Percentiles rank a stretch among this genome's conserved stretches.
Conservation (phyloP, 116 monocot species). For the Posidonia oceanica region DNA sequence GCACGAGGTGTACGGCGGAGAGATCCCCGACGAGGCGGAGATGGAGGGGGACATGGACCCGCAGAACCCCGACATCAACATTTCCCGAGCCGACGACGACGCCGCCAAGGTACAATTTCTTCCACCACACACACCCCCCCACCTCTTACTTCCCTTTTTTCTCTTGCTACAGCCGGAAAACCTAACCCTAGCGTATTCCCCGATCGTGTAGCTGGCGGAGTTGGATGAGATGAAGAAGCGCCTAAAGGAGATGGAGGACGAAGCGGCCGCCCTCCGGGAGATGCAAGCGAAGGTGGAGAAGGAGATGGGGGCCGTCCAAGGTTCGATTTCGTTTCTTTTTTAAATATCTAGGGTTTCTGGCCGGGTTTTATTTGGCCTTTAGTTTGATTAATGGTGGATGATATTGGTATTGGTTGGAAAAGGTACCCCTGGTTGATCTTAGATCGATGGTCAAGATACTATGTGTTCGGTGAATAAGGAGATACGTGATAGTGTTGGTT, state of each 20-base stretch:
- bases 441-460: too few relatives aligned
- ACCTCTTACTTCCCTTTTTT: background rate
- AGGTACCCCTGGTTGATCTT: too few relatives aligned
- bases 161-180: background rate
- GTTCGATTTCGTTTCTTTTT: constrained; percentile 13
- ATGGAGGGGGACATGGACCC: constrained; percentile 36
- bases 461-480: too few relatives aligned
- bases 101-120: constrained; percentile 25
- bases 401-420: too few relatives aligned
- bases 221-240: constrained; percentile 90
- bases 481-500: too few relatives aligned
- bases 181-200: background rate
- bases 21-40: constrained; percentile 51
- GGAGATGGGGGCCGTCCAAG: constrained; percentile 77
- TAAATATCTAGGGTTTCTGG: background rate
- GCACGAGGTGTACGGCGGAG: constrained; percentile 65
- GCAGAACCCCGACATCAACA: constrained; percentile 36
- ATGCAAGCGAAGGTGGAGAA: constrained; percentile 93
- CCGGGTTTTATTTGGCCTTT: background rate
- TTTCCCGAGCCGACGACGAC: constrained; percentile 27
- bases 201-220: constrained; percentile 16
- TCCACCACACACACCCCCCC: background rate
- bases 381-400: too few relatives aligned
- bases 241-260: constrained; percentile 92
- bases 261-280: constrained; percentile 78